Conservation (phyloP, 83 land plant genomes). For the Larix sibirica region DNA sequence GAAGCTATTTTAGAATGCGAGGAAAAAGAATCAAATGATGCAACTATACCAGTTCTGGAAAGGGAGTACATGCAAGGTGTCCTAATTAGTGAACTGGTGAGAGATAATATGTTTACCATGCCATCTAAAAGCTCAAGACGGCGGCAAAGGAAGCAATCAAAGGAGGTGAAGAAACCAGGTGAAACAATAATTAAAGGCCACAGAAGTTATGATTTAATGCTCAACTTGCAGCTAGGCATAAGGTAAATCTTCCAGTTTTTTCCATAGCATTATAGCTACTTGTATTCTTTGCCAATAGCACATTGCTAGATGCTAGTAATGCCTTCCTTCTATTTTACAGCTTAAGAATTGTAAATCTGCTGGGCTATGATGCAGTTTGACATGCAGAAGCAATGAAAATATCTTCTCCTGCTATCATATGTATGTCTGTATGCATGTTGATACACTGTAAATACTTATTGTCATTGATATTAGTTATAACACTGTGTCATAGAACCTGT, state of each 20-base stretch:
- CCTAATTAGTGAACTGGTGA: constrained; percentile 70
- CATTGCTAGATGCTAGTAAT: neutral
- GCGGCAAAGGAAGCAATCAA: constrained; percentile 50
- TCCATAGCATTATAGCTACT: neutral
- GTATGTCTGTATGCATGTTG: neutral
- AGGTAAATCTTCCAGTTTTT: constrained; percentile 37
- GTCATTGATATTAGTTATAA: neutral
- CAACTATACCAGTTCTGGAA: constrained; percentile 59
- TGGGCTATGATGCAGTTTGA: neutral
- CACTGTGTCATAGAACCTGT: too few species aligned
- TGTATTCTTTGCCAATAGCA: neutral
- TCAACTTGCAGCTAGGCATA: constrained; percentile 84
- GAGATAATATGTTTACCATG: constrained; percentile 36
- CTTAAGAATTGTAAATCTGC: neutral
- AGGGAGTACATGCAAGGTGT: constrained; percentile 88
- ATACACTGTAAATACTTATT: neutral
- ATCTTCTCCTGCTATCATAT: neutral
- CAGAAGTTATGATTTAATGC: constrained; percentile 85
- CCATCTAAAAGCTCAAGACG: constrained; percentile 50
- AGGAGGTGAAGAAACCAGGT: constrained; percentile 75
- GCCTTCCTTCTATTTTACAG: neutral
- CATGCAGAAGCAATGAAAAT: too few species aligned
- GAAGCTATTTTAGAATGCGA: constrained; percentile 33
- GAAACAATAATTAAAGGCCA: constrained; percentile 79
- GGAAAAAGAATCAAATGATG: constrained; percentile 28